A percentile compares a stretch with the other conserved stretches of the same genome.
These are phyloP conservation scores for Toxoplasma gondii DNA, from an alignment of 169 alveolate genomes.

Conservation along the genomic window DNA sequence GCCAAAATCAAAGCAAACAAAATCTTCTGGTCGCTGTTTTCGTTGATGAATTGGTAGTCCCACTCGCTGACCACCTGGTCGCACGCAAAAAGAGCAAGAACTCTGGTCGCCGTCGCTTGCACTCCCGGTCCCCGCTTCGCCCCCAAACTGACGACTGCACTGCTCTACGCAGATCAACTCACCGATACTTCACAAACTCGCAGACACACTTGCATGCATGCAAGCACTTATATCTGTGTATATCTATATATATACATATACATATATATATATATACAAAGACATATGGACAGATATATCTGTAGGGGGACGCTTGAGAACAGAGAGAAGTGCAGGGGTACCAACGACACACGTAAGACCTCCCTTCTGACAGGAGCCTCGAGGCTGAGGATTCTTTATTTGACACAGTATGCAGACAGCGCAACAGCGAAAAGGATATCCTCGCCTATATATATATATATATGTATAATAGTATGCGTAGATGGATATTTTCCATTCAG, in stretches of 20 bases:
- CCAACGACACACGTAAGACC: too few species aligned
- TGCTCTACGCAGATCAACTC: background rate
- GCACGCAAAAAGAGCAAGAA: background rate
- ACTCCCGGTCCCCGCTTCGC: too few species aligned
- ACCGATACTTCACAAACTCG: background rate
- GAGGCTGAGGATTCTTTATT: too few species aligned
- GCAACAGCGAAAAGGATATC: too few species aligned
- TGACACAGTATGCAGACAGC: too few species aligned
- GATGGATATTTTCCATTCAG: background rate
- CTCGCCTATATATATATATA: background rate
- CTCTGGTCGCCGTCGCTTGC: too few species aligned
- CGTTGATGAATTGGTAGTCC: slow-evolving; percentile 92
- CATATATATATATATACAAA: background rate
- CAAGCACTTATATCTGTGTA: background rate
- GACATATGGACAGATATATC: too few species aligned
- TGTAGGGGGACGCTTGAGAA: too few species aligned
- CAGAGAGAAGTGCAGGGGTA: too few species aligned
- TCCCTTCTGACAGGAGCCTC: too few species aligned
- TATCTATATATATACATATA: background rate
- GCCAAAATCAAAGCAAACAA: slow-evolving; percentile 92
- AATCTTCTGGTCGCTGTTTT: slow-evolving; percentile 86
- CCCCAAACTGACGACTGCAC: too few species aligned
- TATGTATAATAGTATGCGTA: background rate
- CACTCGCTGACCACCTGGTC: slow-evolving; percentile 85
- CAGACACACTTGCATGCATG: too few species aligned